A percentile compares a stretch with the other conserved stretches of the same genome.
Evolutionary conservation across 345 rosid genomes (phyloP).

Genomic region (Geranium rotundifolium): DNA sequence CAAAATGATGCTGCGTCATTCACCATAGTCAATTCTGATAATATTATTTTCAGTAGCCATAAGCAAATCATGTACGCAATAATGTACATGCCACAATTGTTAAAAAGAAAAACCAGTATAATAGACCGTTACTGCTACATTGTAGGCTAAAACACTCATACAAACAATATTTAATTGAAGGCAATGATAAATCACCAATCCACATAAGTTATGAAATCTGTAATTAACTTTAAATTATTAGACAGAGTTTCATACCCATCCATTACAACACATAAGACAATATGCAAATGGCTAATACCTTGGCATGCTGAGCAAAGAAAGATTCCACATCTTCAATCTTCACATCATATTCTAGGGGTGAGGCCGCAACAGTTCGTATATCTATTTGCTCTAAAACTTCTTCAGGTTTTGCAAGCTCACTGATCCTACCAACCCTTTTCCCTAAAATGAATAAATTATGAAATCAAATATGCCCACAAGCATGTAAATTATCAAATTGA

Average conservation of each 20-base stretch:
- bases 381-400: conserved; percentile 33
- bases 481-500: background rate
- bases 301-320: conserved; percentile 32
- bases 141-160: background rate
- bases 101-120: too few species aligned
- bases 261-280: background rate
- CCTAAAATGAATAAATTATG: conserved; percentile 14
- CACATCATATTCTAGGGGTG: conserved; percentile 27
- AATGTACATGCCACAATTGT: background rate
- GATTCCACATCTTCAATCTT: conserved; percentile 29
- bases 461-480: background rate
- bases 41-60: background rate
- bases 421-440: conserved; percentile 31
- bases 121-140: too few species aligned
- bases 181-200: background rate
- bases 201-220: background rate
- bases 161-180: background rate
- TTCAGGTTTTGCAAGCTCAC: conserved; percentile 25
- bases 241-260: background rate
- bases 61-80: background rate
- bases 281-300: conserved; percentile 18
- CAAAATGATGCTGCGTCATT: background rate
- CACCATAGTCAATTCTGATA: background rate
- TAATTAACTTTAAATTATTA: too few species aligned
- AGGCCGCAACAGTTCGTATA: conserved; percentile 34